Conservation (phyloP, 805 yeast species). For the Lipomyces sp. region DNA sequence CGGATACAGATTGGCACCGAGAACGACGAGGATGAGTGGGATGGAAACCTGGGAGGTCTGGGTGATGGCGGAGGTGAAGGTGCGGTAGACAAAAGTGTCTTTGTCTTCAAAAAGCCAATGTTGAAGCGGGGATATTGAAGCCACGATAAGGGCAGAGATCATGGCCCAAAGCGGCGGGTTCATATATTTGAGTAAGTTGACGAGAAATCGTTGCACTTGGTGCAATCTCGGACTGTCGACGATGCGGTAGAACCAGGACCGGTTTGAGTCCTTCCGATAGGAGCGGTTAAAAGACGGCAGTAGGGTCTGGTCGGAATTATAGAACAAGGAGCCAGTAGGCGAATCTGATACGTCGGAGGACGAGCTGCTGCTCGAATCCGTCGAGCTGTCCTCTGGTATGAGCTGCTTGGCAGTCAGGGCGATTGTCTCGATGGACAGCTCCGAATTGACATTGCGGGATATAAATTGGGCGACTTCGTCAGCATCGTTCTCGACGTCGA, state of each 20-base stretch:
- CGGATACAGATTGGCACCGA: slow-evolving; percentile 66
- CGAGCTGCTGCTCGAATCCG: background rate
- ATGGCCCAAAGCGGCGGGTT: slow-evolving; percentile 70
- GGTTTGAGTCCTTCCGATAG: background rate
- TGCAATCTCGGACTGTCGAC: background rate
- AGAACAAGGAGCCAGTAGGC: background rate
- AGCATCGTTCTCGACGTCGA: background rate
- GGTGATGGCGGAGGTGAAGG: slow-evolving; percentile 57
- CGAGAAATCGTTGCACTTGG: background rate
- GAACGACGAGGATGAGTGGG: slow-evolving; percentile 63
- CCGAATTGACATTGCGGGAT: slow-evolving; percentile 19
- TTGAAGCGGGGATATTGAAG: slow-evolving; percentile 58
- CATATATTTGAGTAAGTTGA: slow-evolving; percentile 52
- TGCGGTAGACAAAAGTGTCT: slow-evolving; percentile 55
- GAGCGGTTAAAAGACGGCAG: slow-evolving; percentile 1
- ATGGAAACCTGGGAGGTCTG: slow-evolving; percentile 64
- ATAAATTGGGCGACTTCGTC: slow-evolving; percentile 20
- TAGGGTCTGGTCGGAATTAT: background rate
- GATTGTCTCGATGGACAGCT: slow-evolving; percentile 21
- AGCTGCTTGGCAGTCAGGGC: slow-evolving; percentile 27
- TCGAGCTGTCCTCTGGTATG: slow-evolving; percentile 27
- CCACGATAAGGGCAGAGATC: slow-evolving; percentile 63
- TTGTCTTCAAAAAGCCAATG: slow-evolving; percentile 50
- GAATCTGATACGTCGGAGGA: background rate
- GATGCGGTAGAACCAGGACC: background rate